Evolutionary conservation across 208 protist species (phyloP).

Genomic region (Crithidia bombi): DNA sequence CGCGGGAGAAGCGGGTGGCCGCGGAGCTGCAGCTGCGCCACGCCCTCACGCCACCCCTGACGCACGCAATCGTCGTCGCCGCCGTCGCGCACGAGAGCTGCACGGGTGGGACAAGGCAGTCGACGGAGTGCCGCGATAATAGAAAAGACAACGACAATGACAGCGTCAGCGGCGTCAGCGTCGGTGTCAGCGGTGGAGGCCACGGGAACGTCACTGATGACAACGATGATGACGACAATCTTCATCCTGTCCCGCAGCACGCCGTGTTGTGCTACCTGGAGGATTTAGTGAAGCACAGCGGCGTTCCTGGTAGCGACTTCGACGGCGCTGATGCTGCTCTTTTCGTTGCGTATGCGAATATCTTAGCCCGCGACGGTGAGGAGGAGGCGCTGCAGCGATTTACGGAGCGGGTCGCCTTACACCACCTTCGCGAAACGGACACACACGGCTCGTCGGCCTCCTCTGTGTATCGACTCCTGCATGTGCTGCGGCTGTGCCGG

Average conservation of each 20-base stretch:
- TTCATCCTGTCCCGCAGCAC: slow-evolving; percentile 1
- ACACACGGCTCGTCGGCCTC: not conserved
- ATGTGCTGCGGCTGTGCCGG: slow-evolving; percentile 19
- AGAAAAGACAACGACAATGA: slow-evolving; percentile 7
- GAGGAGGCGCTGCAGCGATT: slow-evolving; percentile 12
- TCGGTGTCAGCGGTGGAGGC: not conserved
- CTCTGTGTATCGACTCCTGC: slow-evolving; percentile 5
- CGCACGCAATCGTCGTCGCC: not conserved
- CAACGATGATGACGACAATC: not conserved
- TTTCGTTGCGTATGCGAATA: slow-evolving; percentile 18
- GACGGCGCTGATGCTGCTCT: not conserved
- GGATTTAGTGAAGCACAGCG: slow-evolving; percentile 1
- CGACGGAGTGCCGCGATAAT: no score
- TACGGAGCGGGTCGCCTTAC: slow-evolving; percentile 12
- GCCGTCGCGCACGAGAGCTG: not conserved
- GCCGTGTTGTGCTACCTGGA: slow-evolving; percentile 20
- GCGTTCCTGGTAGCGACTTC: not conserved
- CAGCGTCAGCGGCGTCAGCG: not conserved
- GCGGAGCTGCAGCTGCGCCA: slow-evolving; percentile 5
- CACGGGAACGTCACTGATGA: not conserved
- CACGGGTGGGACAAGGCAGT: no score
- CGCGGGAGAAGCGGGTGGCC: not conserved
- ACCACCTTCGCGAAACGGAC: not conserved
- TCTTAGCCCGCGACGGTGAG: slow-evolving; percentile 14
- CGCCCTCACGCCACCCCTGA: not conserved